Evolutionary conservation across 2,329 filamentous ascomycete species (phyloP), one percentile per base, ranked within the genome.

Genomic region (Cladosporium colombiae): DNA sequence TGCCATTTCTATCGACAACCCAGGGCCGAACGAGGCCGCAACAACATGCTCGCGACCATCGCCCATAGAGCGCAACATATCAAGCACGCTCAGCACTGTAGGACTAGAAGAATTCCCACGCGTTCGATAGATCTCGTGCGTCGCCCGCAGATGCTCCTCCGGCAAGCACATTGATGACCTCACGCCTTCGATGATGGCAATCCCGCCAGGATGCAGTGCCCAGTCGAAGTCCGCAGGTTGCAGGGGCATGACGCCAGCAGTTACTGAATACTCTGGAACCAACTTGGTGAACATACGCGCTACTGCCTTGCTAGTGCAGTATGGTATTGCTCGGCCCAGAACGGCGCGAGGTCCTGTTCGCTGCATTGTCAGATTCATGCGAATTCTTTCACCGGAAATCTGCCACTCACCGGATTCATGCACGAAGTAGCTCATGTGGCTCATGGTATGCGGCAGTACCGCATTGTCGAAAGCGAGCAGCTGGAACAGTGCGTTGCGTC

Each of bases 191-290:
- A 91, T 79, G 50, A 91, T 89, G 0, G 88, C 87, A 0, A 86
- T 82, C 21, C 89, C 89, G 5, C 89, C 89, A 0, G 89, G 89
- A 70, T 91, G 89, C 73, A 91, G 84, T 0, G 88, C 89, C 89
- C 89, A 91, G 78, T 91, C 89, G 69, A 90, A 90, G 66, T 89
- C 53, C 14, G 13, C 10, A 29, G 49, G 14, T 31, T 18, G 4
- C 0, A 62, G 10, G 27, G 21, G 8, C 16, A 6, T 16, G 18
- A 21, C 2, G 10, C 49, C 18, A 14, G 13, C 7, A 16, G 49
- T 21, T 44, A n/a, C 50, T n/a, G 31, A 59, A 35, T 55, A 40
- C 7, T 53, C 56, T 10, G 33, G 14, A n/a, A 49, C 14, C 49
- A 68, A n/a, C 6, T 50, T 57, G 18, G 63, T 25, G 55, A 67